Evolutionary conservation across 169 alveolate genomes (phyloP).

Genomic region (Eimeria acervulina): DNA sequence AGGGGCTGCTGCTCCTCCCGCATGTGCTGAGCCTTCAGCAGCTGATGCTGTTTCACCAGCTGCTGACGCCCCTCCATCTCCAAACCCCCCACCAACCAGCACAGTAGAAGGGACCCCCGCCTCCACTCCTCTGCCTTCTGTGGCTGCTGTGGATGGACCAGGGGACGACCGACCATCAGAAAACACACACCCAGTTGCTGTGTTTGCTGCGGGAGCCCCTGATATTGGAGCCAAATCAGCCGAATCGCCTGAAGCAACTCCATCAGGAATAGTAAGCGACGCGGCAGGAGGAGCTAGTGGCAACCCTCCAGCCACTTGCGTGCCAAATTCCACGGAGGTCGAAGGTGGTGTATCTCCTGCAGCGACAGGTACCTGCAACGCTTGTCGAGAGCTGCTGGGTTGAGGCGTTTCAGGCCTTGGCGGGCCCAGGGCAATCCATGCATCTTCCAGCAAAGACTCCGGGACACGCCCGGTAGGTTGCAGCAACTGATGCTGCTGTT

Average conservation of each 20-base stretch:
- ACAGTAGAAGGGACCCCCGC: neutral
- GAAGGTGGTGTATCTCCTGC: neutral
- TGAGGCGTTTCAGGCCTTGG: neutral
- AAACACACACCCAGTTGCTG: neutral
- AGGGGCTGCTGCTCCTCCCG: neutral
- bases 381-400: neutral
- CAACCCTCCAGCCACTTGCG: neutral
- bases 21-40: too few species aligned
- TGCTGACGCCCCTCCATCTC: neutral
- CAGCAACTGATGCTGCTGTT: neutral
- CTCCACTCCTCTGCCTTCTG: neutral
- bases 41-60: neutral
- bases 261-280: neutral
- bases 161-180: too few species aligned
- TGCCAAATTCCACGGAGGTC: neutral
- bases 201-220: neutral
- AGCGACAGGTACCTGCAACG: neutral
- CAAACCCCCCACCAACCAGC: neutral
- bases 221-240: neutral
- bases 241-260: neutral
- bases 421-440: conserved; percentile 13
- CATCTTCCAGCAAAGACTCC: conserved; percentile 19
- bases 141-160: neutral
- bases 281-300: neutral
- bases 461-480: neutral